Evolutionary conservation across 129 eudicot species (phyloP).

Genomic region (Silybum marianum): DNA sequence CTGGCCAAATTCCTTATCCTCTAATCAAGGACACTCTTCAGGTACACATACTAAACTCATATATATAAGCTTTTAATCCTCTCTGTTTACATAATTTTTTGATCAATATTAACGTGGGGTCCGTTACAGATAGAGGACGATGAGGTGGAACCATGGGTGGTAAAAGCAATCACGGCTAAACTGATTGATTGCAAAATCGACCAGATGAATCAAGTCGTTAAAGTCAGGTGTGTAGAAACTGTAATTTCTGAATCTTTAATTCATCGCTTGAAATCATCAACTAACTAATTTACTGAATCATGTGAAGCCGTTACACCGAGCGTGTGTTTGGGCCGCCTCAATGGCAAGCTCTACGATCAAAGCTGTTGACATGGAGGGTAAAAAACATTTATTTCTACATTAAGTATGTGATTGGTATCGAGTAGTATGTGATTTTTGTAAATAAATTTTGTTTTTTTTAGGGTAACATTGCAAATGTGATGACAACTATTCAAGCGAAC

Average conservation of each 20-base stretch:
- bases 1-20: constrained; percentile 70
- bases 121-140: constrained; percentile 60
- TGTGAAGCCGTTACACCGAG: constrained; percentile 65
- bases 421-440: background rate
- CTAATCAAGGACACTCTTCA: constrained; percentile 65
- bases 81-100: background rate
- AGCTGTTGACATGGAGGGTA: constrained; percentile 92
- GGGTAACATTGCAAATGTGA: constrained; percentile 73
- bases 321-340: constrained; percentile 75
- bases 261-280: background rate
- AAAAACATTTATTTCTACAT: background rate
- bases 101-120: background rate
- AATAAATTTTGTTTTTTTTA: constrained; percentile 23
- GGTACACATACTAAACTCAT: constrained; percentile 31
- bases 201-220: constrained; percentile 78
- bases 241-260: background rate
- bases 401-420: background rate
- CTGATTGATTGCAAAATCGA: constrained; percentile 82
- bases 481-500: constrained; percentile 74
- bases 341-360: constrained; percentile 68
- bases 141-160: constrained; percentile 88
- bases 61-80: background rate
- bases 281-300: background rate
- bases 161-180: constrained; percentile 76
- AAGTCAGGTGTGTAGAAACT: constrained; percentile 49